phyloP scores from a whole-genome alignment of 1,284 basidiomycete genomes.

The Tylopilus sp. region DNA sequence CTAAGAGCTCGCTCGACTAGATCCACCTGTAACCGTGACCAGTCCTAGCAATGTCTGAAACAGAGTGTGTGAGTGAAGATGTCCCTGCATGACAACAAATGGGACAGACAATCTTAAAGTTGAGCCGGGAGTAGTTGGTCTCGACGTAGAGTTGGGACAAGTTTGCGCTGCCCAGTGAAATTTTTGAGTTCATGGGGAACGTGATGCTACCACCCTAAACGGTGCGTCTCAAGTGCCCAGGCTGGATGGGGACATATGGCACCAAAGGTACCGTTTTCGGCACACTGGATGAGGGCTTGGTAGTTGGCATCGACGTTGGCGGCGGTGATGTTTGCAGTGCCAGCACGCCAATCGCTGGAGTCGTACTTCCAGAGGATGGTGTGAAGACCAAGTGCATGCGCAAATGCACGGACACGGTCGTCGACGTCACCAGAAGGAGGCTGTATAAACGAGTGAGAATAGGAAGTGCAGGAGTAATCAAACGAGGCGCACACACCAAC shows the following conservation, averaged over 20 bases:
- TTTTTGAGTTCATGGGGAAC: constrained; percentile 48
- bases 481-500: constrained; percentile 50
- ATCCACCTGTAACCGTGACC: constrained; percentile 1
- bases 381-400: constrained; percentile 53
- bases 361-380: constrained; percentile 68
- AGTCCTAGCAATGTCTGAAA: constrained; percentile 26
- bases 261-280: constrained; percentile 32
- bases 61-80: not conserved
- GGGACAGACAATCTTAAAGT: constrained; percentile 45
- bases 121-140: constrained; percentile 36
- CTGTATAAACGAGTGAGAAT: constrained; percentile 21
- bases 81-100: too few relatives aligned
- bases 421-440: constrained; percentile 64
- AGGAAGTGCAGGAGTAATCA: not conserved
- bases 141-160: constrained; percentile 48
- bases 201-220: constrained; percentile 45
- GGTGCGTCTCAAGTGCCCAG: not conserved
- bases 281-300: constrained; percentile 36
- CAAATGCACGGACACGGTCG: constrained; percentile 70
- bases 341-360: constrained; percentile 66
- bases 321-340: constrained; percentile 42
- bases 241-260: not conserved
- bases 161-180: constrained; percentile 48
- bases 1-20: constrained; percentile 3
- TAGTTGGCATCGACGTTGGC: constrained; percentile 44